Evolutionary conservation across 177 flowering plant species (phyloP), one percentile per base, ranked within the genome.

Genomic region (Tripterygium wilfordii): DNA sequence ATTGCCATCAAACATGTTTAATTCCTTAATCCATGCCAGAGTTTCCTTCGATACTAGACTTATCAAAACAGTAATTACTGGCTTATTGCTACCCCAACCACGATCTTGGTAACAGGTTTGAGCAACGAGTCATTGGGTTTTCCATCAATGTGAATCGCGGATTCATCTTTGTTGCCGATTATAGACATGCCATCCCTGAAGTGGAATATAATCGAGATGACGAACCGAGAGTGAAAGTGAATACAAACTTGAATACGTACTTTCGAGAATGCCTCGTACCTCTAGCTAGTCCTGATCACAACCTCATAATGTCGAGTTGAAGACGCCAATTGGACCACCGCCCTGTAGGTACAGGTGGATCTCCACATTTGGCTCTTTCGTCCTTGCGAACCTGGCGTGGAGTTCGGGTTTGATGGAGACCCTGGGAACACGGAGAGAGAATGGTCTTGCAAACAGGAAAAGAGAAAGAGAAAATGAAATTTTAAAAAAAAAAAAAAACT

Each of bases 71-170:
- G 76, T 69, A 15, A 74, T 57, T 14, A 78, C 38, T 1, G n/a
- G n/a, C n/a, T n/a, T n/a, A n/a, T n/a, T n/a, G 79, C 85, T 23
- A 82, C 65, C 1, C 96, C 82, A 5, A 84, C 1, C 40, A 89
- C 24, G 55, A 82, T 82, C 66, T 61, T 88, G 36, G 98, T 80
- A 26, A 92, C 64, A 2, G 98, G 98, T 20, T 80, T 76, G 51
- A 92, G 26, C 70, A 88, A n/a, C 0, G 98, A 82, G 57, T 92
- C 98, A 96, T 78, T 75, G 0, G 98, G 98, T 59, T 91, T 94
- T 9, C 98, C 98, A 29, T 91, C 98, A 13, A 91, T 45, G 71
- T 38, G 56, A 57, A 88, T 51, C 7, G 71, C 82, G 36, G 90
- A 45, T 28, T 94, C 95, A 54, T 88, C 86, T 5, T 18, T 62